Evolutionary conservation across 208 protist genomes (phyloP).

Genomic region (Leishmania guyanensis): DNA sequence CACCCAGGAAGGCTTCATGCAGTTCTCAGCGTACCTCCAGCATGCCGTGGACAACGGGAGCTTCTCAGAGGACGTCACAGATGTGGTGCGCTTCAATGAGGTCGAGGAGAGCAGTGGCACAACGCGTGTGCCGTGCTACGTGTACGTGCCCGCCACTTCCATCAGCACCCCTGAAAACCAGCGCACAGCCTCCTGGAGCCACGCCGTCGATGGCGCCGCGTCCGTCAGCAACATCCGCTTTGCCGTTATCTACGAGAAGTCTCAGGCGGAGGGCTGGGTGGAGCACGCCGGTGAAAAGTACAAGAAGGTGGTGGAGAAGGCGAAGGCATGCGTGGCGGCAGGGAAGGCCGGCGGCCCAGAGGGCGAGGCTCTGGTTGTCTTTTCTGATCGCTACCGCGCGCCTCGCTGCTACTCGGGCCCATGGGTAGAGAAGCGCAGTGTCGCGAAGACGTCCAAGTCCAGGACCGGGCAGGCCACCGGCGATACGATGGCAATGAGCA

Average conservation of each 20-base stretch:
- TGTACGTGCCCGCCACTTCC: conserved; percentile 53
- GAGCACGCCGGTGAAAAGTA: conserved; percentile 36
- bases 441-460: background rate
- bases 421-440: conserved; percentile 52
- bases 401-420: conserved; percentile 68
- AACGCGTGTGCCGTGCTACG: conserved; percentile 71
- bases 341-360: conserved; percentile 48
- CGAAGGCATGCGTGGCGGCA: conserved; percentile 39
- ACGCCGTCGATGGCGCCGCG: conserved; percentile 54
- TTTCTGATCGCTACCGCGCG: conserved; percentile 59
- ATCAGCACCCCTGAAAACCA: conserved; percentile 27
- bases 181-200: conserved; percentile 51
- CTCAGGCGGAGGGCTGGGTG: conserved; percentile 39
- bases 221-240: conserved; percentile 78
- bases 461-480: background rate
- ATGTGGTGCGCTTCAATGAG: conserved; percentile 36
- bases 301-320: conserved; percentile 45
- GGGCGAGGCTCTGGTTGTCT: conserved; percentile 66
- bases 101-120: conserved; percentile 35
- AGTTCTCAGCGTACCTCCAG: conserved; percentile 65
- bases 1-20: conserved; percentile 54
- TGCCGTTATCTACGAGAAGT: conserved; percentile 61
- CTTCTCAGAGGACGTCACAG: conserved; percentile 70
- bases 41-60: conserved; percentile 41
- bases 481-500: conserved; percentile 26